phyloP scores from a whole-genome alignment of 768 basidiomycete species.

The Tremella yokohamensis region DNA sequence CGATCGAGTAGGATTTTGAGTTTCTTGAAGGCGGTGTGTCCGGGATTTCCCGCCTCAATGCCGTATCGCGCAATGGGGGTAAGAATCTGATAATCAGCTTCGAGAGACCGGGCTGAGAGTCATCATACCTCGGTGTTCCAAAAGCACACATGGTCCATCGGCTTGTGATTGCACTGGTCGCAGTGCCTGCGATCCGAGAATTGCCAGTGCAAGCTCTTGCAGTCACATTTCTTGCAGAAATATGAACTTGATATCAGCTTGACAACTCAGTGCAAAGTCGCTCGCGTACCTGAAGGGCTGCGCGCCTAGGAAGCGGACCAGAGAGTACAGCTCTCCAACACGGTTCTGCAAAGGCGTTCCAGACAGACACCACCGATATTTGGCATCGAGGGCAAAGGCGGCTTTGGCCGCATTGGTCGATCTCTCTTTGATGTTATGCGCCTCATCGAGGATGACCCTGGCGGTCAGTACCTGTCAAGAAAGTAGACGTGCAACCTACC shows the following conservation, averaged over 20 bases:
- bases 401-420: conserved; percentile 93
- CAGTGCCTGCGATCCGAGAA: conserved; percentile 79
- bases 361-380: conserved; percentile 89
- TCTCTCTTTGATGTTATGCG: conserved; percentile 97
- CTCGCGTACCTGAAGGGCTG: conserved; percentile 56
- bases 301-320: conserved; percentile 81
- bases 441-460: conserved; percentile 69
- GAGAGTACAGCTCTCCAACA: conserved; percentile 96
- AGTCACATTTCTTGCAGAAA: conserved; percentile 72
- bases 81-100: conserved; percentile 76
- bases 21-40: conserved; percentile 82
- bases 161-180: conserved; percentile 58
- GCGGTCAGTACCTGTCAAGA: conserved; percentile 16
- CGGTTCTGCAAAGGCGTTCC: conserved; percentile 96
- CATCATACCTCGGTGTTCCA: conserved; percentile 54
- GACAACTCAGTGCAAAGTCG: not conserved
- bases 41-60: conserved; percentile 64
- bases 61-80: conserved; percentile 89
- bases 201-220: conserved; percentile 91
- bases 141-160: conserved; percentile 69
- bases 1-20: conserved; percentile 80
- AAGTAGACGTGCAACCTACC: conserved; percentile 53
- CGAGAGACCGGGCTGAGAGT: not conserved
- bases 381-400: conserved; percentile 79
- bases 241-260: conserved; percentile 35